These are phyloP conservation scores for Xylariaceae sp. DNA, from an alignment of 2,329 filamentous ascomycete species.

Conservation along the genomic window DNA sequence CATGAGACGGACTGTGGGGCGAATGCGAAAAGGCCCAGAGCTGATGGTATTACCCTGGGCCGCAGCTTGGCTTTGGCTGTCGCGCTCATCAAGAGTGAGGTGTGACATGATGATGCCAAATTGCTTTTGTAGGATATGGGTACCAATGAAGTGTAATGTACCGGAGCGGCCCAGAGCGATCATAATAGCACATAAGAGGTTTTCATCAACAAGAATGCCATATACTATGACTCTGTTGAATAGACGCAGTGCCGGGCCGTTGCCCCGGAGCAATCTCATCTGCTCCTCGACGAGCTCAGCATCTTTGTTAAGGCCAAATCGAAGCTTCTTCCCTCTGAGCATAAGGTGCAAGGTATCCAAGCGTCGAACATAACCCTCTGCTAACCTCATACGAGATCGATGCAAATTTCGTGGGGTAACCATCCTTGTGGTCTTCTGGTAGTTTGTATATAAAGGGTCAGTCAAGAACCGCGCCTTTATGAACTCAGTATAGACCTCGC, in stretches of 20 bases:
- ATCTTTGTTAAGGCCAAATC: constrained; percentile 44
- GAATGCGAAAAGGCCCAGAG: constrained; percentile 30
- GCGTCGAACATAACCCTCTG: not conserved
- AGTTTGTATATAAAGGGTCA: constrained; percentile 54
- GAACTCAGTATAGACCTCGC: constrained; percentile 51
- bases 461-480: constrained; percentile 55
- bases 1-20: constrained; percentile 66
- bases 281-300: constrained; percentile 39
- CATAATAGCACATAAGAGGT: constrained; percentile 50
- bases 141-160: constrained; percentile 43
- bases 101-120: constrained; percentile 39
- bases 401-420: constrained; percentile 50
- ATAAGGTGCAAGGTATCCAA: constrained; percentile 36
- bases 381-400: constrained; percentile 28
- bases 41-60: not conserved
- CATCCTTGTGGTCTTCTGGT: constrained; percentile 50
- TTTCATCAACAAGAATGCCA: constrained; percentile 47
- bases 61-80: not conserved
- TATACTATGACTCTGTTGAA: constrained; percentile 36
- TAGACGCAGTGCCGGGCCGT: constrained; percentile 38
- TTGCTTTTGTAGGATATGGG: constrained; percentile 37
- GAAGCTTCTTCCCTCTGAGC: constrained; percentile 22
- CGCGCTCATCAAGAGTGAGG: constrained; percentile 1
- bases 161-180: constrained; percentile 51
- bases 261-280: constrained; percentile 39